Evolutionary conservation across 257 asterid species (phyloP), one percentile per base, ranked within the genome.

Genomic region (Leptodermis oblonga): DNA sequence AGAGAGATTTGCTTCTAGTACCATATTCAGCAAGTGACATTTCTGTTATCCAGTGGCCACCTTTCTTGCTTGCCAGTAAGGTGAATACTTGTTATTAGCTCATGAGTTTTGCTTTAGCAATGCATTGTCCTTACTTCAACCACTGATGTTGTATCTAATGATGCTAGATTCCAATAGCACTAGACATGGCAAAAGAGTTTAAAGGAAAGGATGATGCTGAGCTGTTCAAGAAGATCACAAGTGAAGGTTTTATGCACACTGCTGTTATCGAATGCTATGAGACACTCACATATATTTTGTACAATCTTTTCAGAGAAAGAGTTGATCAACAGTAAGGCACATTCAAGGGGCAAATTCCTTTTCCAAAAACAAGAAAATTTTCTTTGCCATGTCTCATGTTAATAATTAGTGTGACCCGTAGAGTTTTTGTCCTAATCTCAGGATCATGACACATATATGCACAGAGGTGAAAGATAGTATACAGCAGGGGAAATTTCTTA

Each of bases 11-110:
- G 84, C 93, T 94, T 76, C 97, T 94, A 61, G 98, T 94, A 68
- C 99, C 97, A 45, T 94, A 85, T 87, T 78, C 95, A 55, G 87
- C 96, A 36, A 86, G 89, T 80, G 96, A 87, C 43, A 87, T 94
- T 63, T 74, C 93, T 59, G 98, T 94, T 51, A 91, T 94, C 81
- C 99, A 94, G 83, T 91, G 97, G 99, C 99, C 99, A 70, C 99
- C 99, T 61, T 94, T 94, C 86, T 82, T 94, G 85, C 97, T 94
- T 56, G 96, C 99, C 69, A 94, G 99, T 76, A 94, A 94, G 97
- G 99, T 94, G 78, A 79, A 69, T 60, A 68, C 48, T 76, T n/a
- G n/a, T n/a, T 77, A 25, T 37, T 41, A 37, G 25, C 36, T 77
- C 60, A 51, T 80, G 41, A 26, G 23, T 31, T 33, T 70, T 36